Evolutionary conservation across 2,329 filamentous ascomycete genomes (phyloP).

Genomic region (Hypoxylon sp.): DNA sequence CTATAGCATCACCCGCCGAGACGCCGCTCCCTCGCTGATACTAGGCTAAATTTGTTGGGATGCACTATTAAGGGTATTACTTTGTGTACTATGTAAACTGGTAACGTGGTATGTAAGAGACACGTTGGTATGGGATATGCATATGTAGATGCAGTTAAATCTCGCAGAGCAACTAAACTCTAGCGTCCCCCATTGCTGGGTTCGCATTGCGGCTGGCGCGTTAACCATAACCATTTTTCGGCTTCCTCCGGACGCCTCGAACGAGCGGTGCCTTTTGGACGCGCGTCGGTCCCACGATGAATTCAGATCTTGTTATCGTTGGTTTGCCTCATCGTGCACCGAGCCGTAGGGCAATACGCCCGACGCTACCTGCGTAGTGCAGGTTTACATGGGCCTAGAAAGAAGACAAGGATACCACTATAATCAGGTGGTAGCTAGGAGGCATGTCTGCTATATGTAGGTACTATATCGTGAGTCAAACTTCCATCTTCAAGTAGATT

Average conservation of each 20-base stretch:
- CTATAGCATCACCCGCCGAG: constrained; percentile 14
- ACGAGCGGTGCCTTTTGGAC: constrained; percentile 20
- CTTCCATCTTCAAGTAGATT: constrained; percentile 5
- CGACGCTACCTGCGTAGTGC: background rate
- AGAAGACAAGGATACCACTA: background rate
- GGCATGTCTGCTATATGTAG: background rate
- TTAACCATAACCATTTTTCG: constrained; percentile 42
- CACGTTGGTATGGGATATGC: background rate
- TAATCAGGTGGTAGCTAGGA: background rate
- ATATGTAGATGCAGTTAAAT: constrained; percentile 7
- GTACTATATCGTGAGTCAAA: constrained; percentile 3
- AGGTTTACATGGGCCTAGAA: background rate
- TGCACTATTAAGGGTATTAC: constrained; percentile 1
- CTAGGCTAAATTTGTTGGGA: constrained; percentile 36
- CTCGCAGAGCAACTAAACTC: constrained; percentile 28
- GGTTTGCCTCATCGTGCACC: constrained; percentile 3
- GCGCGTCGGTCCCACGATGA: constrained; percentile 31
- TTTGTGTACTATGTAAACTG: no score
- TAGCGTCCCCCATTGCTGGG: constrained; percentile 41
- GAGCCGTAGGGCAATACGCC: background rate
- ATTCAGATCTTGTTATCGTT: background rate
- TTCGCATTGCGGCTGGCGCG: constrained; percentile 39
- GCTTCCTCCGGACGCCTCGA: constrained; percentile 45
- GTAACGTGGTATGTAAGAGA: constrained; percentile 11
- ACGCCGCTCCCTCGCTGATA: constrained; percentile 22